Base-by-base conservation (phyloP, 257 asterid species). In the Handroanthus guayacan region DNA sequence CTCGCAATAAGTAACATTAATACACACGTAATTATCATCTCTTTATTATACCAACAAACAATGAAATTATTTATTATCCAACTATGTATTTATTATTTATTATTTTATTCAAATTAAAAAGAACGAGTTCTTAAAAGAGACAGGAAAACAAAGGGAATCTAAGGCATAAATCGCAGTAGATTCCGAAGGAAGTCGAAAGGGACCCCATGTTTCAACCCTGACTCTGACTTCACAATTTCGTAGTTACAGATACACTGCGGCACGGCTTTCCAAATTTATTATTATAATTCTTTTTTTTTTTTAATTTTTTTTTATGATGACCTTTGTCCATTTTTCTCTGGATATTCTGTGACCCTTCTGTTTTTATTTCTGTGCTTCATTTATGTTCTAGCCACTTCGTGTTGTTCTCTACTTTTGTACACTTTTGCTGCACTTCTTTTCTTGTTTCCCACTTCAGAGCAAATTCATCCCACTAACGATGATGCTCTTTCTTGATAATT, bases 121-220 rank as follows among this genome's bases (percentile, higher is more conserved):
- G 45, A 41, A 41, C 6, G 1, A 14, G 34, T 45, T 41, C 41
- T 41, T 5, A 37, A 7, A 16, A 51, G 41, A 63, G 14, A 13
- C 0, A 37, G 8, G 31, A 62, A 18, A 50, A 12, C 11, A 8
- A n/a, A 13, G 31, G 71, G 90, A 80, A 86, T 83, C 86, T 10
- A 67, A 71, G 80, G 86, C 54, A 83, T 78, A 81, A 66, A 61
- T 43, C 69, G 66, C 50, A 69, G 79, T 62, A 79, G 78, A 81
- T 84, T 74, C 78, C 50, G 37, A 16, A 38, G 41, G 18, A 25
- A 20, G 69, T 14, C 74, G 61, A 63, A 78, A 25, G 60, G 80
- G 66, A 11, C 82, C 82, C 76, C 81, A 47, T 66, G 31, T 38
- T 31, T 13, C 51, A 56, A 17, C 57, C 20, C 64, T 68, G 82